Base-by-base conservation (phyloP, 805 yeast genomes). In the Barnettozyma siamensis region DNA sequence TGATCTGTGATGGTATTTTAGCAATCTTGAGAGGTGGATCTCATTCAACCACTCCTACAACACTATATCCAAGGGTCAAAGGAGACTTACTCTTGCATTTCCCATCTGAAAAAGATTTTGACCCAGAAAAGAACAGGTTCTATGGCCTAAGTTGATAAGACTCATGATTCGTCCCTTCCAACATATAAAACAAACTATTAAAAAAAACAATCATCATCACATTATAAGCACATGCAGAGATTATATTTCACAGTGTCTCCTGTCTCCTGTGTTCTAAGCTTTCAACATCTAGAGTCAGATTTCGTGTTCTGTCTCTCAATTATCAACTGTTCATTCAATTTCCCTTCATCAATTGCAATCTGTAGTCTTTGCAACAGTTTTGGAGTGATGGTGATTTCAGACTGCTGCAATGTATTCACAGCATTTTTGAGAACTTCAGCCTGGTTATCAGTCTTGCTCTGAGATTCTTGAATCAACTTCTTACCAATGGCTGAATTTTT, bases 1-100 rank as follows among this genome's bases (percentile, higher is more conserved):
- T 86, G 44, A 72, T 85, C 12, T 73, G 81, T 17, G 87, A 80
- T 51, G 91, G 88, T 0, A 57, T 85, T 24, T 50, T 20, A 45
- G 46, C 8, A n/a, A 20, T 43, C 32, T 24, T 33, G 13, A 40
- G 36, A 34, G 38, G 44, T 16, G 35, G 17, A 11, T 12, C 31
- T 5, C 35, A 33, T 11, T 10, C 17, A 7, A 19, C 13, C 5
- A 17, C 30, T 13, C 26, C 32, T 9, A 21, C n/a, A 17, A 17
- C 33, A 4, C 23, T 41, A 19, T 41, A 41, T 23, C 44, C 44
- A n/a, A 19, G 44, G 24, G 43, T 31, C n/a, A 19, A 27, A 4
- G 26, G 30, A 12, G 37, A 35, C 21, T 30, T 31, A 24, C 15
- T 35, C 5, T n/a, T 20, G 7, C 7, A 35, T 3, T 13, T 35